phyloP scores from a whole-genome alignment of 306 rosid species.

The Quercus dentata region DNA sequence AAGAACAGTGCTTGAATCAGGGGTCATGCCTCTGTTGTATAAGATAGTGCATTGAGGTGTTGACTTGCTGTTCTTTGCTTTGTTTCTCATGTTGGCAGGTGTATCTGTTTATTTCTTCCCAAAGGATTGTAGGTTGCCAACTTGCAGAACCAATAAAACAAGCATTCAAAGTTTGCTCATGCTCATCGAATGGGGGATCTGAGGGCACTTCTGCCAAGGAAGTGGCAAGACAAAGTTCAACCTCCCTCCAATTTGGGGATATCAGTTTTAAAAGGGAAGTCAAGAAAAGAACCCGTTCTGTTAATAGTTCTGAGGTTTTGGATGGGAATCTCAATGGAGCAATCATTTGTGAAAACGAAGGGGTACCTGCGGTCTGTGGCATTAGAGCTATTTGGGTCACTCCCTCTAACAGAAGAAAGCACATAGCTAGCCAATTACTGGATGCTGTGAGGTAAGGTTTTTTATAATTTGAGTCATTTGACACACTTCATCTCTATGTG shows the following conservation, averaged over 20 bases:
- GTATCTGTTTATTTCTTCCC: slow-evolving; percentile 59
- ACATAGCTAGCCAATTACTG: slow-evolving; percentile 59
- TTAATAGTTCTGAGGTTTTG: slow-evolving; percentile 26
- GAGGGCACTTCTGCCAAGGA: slow-evolving; percentile 23
- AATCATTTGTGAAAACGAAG: slow-evolving; percentile 51
- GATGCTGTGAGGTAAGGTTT: slow-evolving; percentile 70
- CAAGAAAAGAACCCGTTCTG: slow-evolving; percentile 26
- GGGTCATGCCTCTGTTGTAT: not conserved
- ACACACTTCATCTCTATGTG: not conserved
- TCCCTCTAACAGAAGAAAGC: slow-evolving; percentile 72
- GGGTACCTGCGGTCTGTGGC: slow-evolving; percentile 65
- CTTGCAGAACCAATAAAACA: slow-evolving; percentile 68
- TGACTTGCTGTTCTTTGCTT: not conserved
- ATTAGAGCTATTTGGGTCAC: slow-evolving; percentile 86
- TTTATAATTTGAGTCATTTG: not conserved
- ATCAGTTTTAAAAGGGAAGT: slow-evolving; percentile 67
- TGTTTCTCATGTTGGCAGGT: slow-evolving; percentile 34
- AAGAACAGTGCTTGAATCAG: not conserved
- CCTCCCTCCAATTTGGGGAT: slow-evolving; percentile 62
- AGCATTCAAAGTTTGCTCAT: slow-evolving; percentile 60
- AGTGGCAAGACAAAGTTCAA: slow-evolving; percentile 15
- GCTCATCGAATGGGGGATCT: slow-evolving; percentile 23
- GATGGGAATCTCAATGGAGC: slow-evolving; percentile 39
- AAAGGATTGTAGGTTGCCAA: slow-evolving; percentile 58
- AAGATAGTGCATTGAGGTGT: not conserved